Conservation (phyloP, 768 basidiomycete genomes). For the Daedaleopsis sinensis region DNA sequence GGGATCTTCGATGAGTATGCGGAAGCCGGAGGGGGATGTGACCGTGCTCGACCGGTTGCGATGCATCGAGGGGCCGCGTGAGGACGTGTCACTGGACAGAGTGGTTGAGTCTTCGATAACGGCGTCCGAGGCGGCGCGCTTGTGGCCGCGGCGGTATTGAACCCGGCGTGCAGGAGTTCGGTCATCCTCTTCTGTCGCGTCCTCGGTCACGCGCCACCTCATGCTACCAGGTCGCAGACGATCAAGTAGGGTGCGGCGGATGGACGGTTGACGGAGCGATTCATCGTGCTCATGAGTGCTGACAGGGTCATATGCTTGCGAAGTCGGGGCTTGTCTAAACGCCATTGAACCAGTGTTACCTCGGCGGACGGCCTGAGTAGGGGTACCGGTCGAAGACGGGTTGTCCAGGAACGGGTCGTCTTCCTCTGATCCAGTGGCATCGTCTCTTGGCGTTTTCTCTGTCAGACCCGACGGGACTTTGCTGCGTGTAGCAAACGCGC, state of each 20-base stretch:
- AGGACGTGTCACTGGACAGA: constrained; percentile 19
- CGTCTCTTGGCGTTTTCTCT: not conserved
- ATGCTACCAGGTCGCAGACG: constrained; percentile 36
- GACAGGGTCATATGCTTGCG: constrained; percentile 18
- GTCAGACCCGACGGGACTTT: not conserved
- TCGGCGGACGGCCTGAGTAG: not conserved
- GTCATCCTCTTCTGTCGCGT: not conserved
- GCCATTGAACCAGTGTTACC: not conserved
- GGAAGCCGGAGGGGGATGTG: constrained; percentile 42
- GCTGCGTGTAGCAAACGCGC: constrained; percentile 16
- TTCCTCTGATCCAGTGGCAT: constrained; percentile 17
- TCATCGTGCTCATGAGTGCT: constrained; percentile 40
- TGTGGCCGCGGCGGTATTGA: constrained; percentile 4
- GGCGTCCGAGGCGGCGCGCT: constrained; percentile 14
- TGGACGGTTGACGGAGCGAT: constrained; percentile 50
- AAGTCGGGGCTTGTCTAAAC: constrained; percentile 13
- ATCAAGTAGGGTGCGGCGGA: constrained; percentile 53
- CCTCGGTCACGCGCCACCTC: too few relatives aligned
- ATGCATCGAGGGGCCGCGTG: constrained; percentile 15
- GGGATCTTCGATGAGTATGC: constrained; percentile 44
- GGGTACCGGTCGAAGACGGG: constrained; percentile 2
- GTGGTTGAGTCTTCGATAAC: not conserved
- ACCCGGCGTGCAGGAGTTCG: not conserved
- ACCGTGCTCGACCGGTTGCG: constrained; percentile 4
- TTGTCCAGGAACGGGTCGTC: constrained; percentile 32